Percentiles rank a stretch among this genome's conserved stretches.
Evolutionary conservation across 2,329 filamentous ascomycete genomes (phyloP).

Genomic region (Neocucurbitaria cava): DNA sequence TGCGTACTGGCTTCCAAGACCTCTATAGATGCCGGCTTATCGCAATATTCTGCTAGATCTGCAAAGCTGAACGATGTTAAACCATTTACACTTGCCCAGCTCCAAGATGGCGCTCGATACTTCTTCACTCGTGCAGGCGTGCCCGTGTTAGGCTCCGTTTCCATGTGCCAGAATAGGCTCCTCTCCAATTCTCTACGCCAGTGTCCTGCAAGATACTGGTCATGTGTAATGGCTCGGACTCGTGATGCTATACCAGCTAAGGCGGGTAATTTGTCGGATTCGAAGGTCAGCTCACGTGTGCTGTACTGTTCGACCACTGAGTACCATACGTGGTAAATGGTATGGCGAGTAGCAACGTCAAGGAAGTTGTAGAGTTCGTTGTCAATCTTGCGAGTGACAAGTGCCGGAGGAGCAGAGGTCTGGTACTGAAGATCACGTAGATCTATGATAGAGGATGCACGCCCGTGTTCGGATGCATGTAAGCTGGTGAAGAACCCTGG

Average conservation of each 20-base stretch:
- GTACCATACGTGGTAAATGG: slow-evolving; percentile 3
- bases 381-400: not conserved
- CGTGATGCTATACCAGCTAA: slow-evolving; percentile 6
- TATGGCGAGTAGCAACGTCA: not conserved
- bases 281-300: not conserved
- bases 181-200: slow-evolving; percentile 4
- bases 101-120: slow-evolving; percentile 9
- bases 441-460: not conserved
- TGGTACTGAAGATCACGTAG: not conserved
- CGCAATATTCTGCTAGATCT: not conserved
- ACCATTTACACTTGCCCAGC: slow-evolving; percentile 7
- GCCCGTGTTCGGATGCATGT: not conserved
- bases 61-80: not conserved
- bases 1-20: not conserved
- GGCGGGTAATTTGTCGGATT: slow-evolving; percentile 5
- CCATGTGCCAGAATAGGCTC: slow-evolving; percentile 3
- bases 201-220: slow-evolving; percentile 2
- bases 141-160: not conserved
- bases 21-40: not conserved
- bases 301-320: not conserved
- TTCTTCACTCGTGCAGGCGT: not conserved
- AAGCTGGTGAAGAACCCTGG: not conserved
- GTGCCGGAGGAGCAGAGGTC: not conserved
- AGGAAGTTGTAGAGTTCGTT: not conserved
- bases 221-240: slow-evolving; percentile 1